Conservation (phyloP, 345 rosid genomes). For the Erysimum cheiranthoides region DNA sequence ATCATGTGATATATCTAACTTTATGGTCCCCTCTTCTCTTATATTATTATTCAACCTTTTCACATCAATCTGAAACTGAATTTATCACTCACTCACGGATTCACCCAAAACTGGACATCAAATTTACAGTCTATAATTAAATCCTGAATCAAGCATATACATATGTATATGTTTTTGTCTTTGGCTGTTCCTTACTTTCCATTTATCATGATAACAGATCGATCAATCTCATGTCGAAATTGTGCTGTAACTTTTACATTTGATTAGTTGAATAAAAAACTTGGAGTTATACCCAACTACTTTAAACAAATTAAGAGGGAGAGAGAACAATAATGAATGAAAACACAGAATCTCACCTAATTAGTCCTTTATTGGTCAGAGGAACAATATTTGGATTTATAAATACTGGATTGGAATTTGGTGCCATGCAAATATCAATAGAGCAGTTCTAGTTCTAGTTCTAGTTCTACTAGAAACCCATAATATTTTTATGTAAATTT, state of each 20-base stretch:
- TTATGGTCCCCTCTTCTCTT: constrained; percentile 43
- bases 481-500: no score
- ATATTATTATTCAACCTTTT: constrained; percentile 28
- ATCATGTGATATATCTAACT: constrained; percentile 38
- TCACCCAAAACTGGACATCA: neutral
- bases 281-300: constrained; percentile 23
- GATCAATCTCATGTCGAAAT: constrained; percentile 6
- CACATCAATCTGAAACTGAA: neutral
- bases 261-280: constrained; percentile 17
- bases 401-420: neutral
- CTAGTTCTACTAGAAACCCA: no score
- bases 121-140: neutral
- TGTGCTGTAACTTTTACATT: constrained; percentile 18
- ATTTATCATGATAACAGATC: constrained; percentile 1
- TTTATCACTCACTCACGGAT: constrained; percentile 11
- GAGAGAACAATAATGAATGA: neutral
- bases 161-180: constrained; percentile 20
- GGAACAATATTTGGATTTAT: neutral
- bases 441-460: no score
- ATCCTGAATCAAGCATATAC: constrained; percentile 1
- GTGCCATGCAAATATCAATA: neutral
- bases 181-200: constrained; percentile 42
- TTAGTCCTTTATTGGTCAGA: constrained; percentile 5
- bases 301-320: neutral
- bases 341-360: constrained; percentile 14